A percentile compares a stretch with the other conserved stretches of the same genome.
Conservation (phyloP, 805 yeast genomes). For the Wickerhamomyces xylosicus region DNA sequence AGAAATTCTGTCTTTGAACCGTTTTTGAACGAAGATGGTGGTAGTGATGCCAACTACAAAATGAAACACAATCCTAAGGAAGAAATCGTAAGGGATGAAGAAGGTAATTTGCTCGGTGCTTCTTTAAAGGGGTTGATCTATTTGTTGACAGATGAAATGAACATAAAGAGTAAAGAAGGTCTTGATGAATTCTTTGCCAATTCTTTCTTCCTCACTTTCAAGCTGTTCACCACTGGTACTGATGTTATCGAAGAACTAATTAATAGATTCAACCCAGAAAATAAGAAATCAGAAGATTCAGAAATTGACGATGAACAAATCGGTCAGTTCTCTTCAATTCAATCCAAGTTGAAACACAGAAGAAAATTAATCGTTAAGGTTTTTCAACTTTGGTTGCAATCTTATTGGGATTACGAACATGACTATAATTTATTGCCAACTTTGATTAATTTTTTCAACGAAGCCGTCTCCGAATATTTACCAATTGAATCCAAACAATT, state of each 20-base stretch:
- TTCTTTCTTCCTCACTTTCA: conserved; percentile 68
- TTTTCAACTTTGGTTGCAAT: conserved; percentile 80
- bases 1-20: conserved; percentile 28
- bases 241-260: conserved; percentile 63
- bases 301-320: conserved; percentile 23
- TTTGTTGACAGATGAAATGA: conserved; percentile 53
- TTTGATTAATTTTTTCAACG: conserved; percentile 69
- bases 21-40: conserved; percentile 20
- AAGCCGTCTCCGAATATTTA: conserved; percentile 47
- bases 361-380: conserved; percentile 57
- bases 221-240: conserved; percentile 56
- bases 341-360: conserved; percentile 38
- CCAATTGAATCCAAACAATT: conserved; percentile 59
- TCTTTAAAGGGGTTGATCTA: conserved; percentile 60
- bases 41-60: conserved; percentile 2
- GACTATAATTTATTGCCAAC: conserved; percentile 60
- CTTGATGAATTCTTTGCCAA: conserved; percentile 63
- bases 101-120: conserved; percentile 52
- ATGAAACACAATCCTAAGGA: conserved; percentile 14
- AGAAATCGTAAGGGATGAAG: conserved; percentile 42
- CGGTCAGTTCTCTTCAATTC: conserved; percentile 27
- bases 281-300: conserved; percentile 20
- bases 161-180: conserved; percentile 26
- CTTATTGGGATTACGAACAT: conserved; percentile 65
- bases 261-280: conserved; percentile 47